These are phyloP conservation scores for Penicillium roqueforti DNA, from an alignment of 495 filamentous ascomycete species.

Conservation along the genomic window DNA sequence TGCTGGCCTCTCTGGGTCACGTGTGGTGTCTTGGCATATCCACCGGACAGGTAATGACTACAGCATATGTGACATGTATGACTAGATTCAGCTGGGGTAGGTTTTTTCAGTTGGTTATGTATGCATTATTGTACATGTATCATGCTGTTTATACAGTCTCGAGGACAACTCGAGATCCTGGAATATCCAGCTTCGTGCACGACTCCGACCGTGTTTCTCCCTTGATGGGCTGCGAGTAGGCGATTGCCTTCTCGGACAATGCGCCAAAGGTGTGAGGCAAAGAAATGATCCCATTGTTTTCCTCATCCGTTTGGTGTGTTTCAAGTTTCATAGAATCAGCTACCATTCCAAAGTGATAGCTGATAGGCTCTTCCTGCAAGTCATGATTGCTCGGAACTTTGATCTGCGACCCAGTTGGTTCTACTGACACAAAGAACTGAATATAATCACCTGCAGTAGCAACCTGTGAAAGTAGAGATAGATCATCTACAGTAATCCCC, in stretches of 20 bases:
- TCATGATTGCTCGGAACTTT: background rate
- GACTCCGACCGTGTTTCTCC: conserved; percentile 14
- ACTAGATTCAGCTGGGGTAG: background rate
- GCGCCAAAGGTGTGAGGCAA: conserved; percentile 43
- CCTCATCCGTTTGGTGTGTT: conserved; percentile 7
- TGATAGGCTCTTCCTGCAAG: conserved; percentile 8
- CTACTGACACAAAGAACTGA: conserved; percentile 45
- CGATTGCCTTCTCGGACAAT: conserved; percentile 48
- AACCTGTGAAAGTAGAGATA: conserved; percentile 42
- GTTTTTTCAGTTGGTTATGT: conserved; percentile 1
- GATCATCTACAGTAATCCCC: conserved; percentile 28
- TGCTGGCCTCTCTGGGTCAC: conserved; percentile 33
- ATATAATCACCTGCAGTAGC: conserved; percentile 46
- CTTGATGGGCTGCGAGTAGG: conserved; percentile 32
- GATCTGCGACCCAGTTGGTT: conserved; percentile 10
- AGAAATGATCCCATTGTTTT: conserved; percentile 21
- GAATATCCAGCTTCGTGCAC: conserved; percentile 41
- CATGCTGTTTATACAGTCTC: conserved; percentile 8
- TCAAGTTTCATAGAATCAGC: conserved; percentile 20
- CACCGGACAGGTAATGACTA: conserved; percentile 5
- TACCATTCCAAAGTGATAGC: conserved; percentile 35
- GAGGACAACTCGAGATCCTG: conserved; percentile 34
- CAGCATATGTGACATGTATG: background rate
- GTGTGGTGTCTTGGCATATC: conserved; percentile 34
- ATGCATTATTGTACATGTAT: background rate